Evolutionary conservation across 176 grass and related monocot genomes (phyloP).

Genomic region (Otatea glauca): DNA sequence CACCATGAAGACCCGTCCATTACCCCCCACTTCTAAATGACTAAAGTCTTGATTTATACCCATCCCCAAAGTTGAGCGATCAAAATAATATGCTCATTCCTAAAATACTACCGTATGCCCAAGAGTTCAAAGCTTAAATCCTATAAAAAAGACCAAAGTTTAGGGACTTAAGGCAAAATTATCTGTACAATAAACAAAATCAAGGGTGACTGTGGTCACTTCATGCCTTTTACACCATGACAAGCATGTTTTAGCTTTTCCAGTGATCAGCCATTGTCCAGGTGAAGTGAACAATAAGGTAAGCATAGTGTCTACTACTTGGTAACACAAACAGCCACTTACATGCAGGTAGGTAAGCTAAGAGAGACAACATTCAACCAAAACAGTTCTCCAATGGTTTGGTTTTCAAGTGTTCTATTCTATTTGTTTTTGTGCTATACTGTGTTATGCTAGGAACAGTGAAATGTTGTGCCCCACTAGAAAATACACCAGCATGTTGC

Average conservation of each 20-base stretch:
- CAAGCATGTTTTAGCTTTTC: not conserved
- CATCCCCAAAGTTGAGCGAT: too few relatives aligned
- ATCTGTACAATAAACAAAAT: not conserved
- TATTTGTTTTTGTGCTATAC: not conserved
- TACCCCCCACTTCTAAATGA: too few relatives aligned
- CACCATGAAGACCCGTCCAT: too few relatives aligned
- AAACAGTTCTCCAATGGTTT: not conserved
- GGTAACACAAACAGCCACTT: not conserved
- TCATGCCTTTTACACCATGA: not conserved
- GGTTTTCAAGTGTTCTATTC: not conserved
- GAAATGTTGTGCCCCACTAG: not conserved
- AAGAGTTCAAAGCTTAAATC: not conserved
- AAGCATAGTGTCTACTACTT: not conserved
- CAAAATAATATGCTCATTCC: not conserved
- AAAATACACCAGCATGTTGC: not conserved
- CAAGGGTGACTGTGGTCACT: not conserved
- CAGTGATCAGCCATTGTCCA: not conserved
- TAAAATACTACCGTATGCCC: not conserved
- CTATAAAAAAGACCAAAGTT: too few relatives aligned
- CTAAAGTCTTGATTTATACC: too few relatives aligned
- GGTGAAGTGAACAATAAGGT: not conserved
- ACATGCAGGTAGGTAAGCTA: not conserved
- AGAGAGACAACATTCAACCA: not conserved
- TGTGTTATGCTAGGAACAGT: not conserved
- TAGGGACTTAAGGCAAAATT: not conserved